Evolutionary conservation across 2,329 filamentous ascomycete genomes (phyloP), one percentile per base, ranked within the genome.

Genomic region (Juglanconis juglandina): DNA sequence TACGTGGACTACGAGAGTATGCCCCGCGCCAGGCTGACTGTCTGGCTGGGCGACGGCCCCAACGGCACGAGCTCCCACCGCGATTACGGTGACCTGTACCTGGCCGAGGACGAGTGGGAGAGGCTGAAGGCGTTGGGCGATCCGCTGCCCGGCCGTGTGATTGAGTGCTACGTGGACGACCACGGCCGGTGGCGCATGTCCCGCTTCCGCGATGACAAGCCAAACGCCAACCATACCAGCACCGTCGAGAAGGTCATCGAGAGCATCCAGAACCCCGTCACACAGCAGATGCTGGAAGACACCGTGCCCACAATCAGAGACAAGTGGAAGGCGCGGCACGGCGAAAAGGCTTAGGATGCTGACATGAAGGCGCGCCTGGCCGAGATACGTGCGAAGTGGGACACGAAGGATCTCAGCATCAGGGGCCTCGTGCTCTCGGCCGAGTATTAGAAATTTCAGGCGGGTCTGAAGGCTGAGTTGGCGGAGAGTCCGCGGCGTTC

Each of bases 171-270:
- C 70, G 86, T 92, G 75, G 92, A 96, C 69, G 79, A 85, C 1
- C 74, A 87, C 60, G 84, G 84, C 17, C 80, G 87, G 30, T 99
- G 95, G 95, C 86, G 92, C 60, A 91, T 91, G 72, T 88, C 95
- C 67, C 87, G 93, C 35, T 94, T 97, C 74, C 84, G 95, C 56
- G 93, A 98, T 69, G 95, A 99, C 75, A 99, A 99, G 77, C 79
- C 81, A 34, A 89, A 96, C 66, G 92, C 91, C 0, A 99, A 99
- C 69, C 93, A 98, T 74, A 88, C 90, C 62, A 87, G 80, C 17
- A 94, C 91, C 0, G 91, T 97, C 1, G 80, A 87, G 33, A 96
- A 90, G 71, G 95, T 99, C 4, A 82, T 97, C 61, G 88, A 94
- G 65, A 96, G 91, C 73, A 98, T 99, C 67, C 83, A 87, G 63